Base-by-base conservation (phyloP, 805 yeast species). In the Ogataea glucozyma region DNA sequence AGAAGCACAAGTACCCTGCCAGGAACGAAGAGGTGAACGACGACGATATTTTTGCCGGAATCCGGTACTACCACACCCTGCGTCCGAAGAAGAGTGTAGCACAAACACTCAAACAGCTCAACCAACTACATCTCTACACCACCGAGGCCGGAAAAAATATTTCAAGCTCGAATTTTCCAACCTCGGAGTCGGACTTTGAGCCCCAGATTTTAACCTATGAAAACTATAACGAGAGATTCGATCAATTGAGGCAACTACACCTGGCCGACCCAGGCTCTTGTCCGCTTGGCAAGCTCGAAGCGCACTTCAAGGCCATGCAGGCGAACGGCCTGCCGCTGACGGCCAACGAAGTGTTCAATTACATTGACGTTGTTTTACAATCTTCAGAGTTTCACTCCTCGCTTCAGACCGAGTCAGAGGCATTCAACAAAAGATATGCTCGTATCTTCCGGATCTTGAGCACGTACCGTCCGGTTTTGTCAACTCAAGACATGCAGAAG, bases 31-130 rank as follows among this genome's bases (percentile, higher is more conserved):
- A 42, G 17, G 61, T 62, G 38, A 61, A 67, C 23, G 54, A 50
- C 38, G 75, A 75, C 53, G 67, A 69, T 40, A 66, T 76, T 13
- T 75, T 75, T 46, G 56, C 65, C 17, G 79, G 79, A 3, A 55
- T 75, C 14, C 63, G 74, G 49, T 62, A 70, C 39, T 65, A 62
- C 40, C 82, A 78, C 53, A 74, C 79, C 3, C 17, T 8, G 5
- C 12, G 31, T 8, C 16, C 20, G 2, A 27, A 9, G 13, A 26
- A 7, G n/a, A 17, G 13, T 12, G 10, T 17, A 7, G 4, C 9
- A 3, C 31, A 36, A n/a, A 27, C 31, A 4, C 18, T 26, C 3
- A 8, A 18, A 3, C 31, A 26, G 18, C 16, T 36, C 12, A 16
- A 18, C n/a, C 10, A 11, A n/a, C 12, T 24, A 6, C 20, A 22